phyloP scores from a whole-genome alignment of 108 stramenopile genomes.

The Cyclotella distinguenda region DNA sequence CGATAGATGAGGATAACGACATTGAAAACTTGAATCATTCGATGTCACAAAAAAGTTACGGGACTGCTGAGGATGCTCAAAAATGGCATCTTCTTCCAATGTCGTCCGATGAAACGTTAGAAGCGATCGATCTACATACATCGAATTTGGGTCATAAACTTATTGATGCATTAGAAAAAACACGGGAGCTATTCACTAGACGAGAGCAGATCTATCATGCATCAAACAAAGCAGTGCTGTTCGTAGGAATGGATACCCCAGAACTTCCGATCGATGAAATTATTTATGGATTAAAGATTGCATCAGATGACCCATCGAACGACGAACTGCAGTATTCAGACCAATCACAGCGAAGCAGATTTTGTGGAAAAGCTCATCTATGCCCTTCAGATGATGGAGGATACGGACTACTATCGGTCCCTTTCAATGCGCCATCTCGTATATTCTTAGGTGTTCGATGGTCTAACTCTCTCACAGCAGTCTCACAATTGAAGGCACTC shows the following conservation, averaged over 20 bases:
- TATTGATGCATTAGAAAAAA: conserved; percentile 55
- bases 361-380: conserved; percentile 56
- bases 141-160: conserved; percentile 67
- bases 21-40: not conserved
- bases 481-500: conserved; percentile 79
- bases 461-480: conserved; percentile 75
- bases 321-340: not conserved
- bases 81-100: conserved; percentile 54
- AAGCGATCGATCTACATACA: conserved; percentile 46
- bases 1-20: not conserved
- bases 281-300: conserved; percentile 44
- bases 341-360: not conserved
- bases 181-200: conserved; percentile 26
- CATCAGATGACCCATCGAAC: conserved; percentile 5
- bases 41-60: no score
- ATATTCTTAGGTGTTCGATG: conserved; percentile 66
- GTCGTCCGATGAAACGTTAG: conserved; percentile 15
- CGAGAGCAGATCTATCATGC: not conserved
- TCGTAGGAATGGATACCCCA: conserved; percentile 89
- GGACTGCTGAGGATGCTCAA: not conserved
- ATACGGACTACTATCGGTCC: conserved; percentile 80
- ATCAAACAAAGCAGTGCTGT: conserved; percentile 52
- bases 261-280: conserved; percentile 75
- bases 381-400: conserved; percentile 87
- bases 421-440: conserved; percentile 33